These are phyloP conservation scores for Neoboletus subvelutipes DNA, from an alignment of 768 basidiomycete species.

Conservation along the genomic window DNA sequence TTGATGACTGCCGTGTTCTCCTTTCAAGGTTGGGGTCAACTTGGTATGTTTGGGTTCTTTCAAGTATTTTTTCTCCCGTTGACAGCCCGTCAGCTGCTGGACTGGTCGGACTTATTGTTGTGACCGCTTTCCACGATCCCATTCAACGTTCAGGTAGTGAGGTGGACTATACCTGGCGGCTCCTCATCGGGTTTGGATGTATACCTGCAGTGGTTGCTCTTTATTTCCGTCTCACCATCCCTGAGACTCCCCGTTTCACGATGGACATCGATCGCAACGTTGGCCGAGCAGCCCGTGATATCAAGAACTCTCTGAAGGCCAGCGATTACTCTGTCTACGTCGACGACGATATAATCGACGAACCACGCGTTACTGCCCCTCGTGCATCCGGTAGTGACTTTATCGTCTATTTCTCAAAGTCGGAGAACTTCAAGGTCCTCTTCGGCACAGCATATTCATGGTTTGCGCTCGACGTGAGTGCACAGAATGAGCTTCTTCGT, in stretches of 20 bases:
- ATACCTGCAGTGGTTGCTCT: constrained; percentile 75
- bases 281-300: constrained; percentile 65
- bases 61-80: background rate
- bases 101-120: constrained; percentile 60
- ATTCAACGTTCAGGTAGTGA: constrained; percentile 36
- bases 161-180: constrained; percentile 78
- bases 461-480: constrained; percentile 82
- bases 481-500: constrained; percentile 10
- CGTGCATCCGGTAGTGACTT: constrained; percentile 71
- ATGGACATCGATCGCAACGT: constrained; percentile 86
- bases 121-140: constrained; percentile 59
- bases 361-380: constrained; percentile 59
- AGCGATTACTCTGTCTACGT: constrained; percentile 44
- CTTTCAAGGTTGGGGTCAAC: constrained; percentile 83
- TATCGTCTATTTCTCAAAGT: constrained; percentile 57
- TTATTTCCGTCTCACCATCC: constrained; percentile 88
- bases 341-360: constrained; percentile 48
- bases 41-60: constrained; percentile 42
- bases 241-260: constrained; percentile 86
- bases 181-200: constrained; percentile 83
- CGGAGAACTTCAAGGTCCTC: constrained; percentile 74
- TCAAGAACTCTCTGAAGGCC: constrained; percentile 56
- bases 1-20: constrained; percentile 88
- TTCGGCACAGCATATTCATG: constrained; percentile 76
- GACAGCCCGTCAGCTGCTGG: constrained; percentile 47